Conservation (phyloP, 2,329 filamentous ascomycete genomes). For the Verticillium isaacii region DNA sequence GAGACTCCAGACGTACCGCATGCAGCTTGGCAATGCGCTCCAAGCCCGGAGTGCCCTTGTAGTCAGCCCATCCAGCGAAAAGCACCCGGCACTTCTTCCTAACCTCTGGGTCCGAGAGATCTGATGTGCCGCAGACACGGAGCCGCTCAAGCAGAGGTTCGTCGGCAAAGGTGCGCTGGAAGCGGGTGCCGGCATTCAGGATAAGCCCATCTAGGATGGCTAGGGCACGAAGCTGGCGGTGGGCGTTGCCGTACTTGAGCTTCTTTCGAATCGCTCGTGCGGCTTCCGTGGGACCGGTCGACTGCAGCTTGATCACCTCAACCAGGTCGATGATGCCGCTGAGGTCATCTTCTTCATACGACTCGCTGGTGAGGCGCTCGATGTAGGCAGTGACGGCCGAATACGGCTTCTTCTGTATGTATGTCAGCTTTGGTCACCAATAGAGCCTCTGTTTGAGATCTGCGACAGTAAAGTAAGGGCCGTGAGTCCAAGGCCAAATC, state of each 20-base stretch:
- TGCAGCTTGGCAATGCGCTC: conserved; percentile 77
- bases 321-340: conserved; percentile 91
- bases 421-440: not conserved
- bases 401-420: conserved; percentile 63
- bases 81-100: conserved; percentile 81
- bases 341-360: conserved; percentile 85
- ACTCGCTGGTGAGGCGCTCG: conserved; percentile 83
- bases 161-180: conserved; percentile 83
- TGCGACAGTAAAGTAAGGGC: not conserved
- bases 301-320: conserved; percentile 87
- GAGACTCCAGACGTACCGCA: conserved; percentile 33
- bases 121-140: conserved; percentile 79
- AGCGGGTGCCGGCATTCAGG: conserved; percentile 84
- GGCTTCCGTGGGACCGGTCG: conserved; percentile 80
- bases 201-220: conserved; percentile 89
- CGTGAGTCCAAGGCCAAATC: not conserved
- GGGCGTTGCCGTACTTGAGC: conserved; percentile 95
- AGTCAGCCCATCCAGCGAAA: conserved; percentile 85
- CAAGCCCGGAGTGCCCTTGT: conserved; percentile 76
- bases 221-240: conserved; percentile 84
- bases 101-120: conserved; percentile 81
- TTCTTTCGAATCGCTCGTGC: conserved; percentile 94
- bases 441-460: not conserved
- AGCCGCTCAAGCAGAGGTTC: conserved; percentile 89
- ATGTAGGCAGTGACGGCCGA: conserved; percentile 91